These are phyloP conservation scores for Fraxinus excelsior DNA, from an alignment of 257 asterid genomes.

Conservation along the genomic window DNA sequence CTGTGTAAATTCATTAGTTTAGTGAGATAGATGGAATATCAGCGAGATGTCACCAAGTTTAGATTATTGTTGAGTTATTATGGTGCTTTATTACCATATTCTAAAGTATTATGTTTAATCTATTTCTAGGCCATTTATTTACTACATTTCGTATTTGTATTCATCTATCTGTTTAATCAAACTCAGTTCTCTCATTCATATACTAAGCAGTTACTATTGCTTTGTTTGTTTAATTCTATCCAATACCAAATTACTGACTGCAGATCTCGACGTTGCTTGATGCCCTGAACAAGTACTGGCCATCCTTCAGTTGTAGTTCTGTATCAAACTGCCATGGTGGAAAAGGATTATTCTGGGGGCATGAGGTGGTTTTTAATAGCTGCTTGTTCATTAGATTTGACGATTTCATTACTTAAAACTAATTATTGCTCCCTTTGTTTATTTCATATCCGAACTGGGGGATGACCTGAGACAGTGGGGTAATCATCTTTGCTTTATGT, in stretches of 20 bases:
- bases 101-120: background rate
- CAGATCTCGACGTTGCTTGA: slow-evolving; percentile 55
- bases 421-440: slow-evolving; percentile 38
- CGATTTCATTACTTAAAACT: slow-evolving; percentile 38
- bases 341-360: slow-evolving; percentile 90
- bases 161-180: background rate
- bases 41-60: background rate
- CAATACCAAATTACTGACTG: no score
- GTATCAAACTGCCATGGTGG: slow-evolving; percentile 74
- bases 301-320: slow-evolving; percentile 63
- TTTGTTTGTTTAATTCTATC: slow-evolving; percentile 2
- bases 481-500: slow-evolving; percentile 42
- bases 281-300: slow-evolving; percentile 73
- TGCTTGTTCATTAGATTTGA: slow-evolving; percentile 13
- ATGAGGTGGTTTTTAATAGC: slow-evolving; percentile 60
- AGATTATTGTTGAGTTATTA: background rate
- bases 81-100: background rate
- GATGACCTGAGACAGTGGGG: slow-evolving; percentile 74
- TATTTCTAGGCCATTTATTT: background rate
- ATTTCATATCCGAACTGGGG: slow-evolving; percentile 49
- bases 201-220: slow-evolving; percentile 2
- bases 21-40: slow-evolving; percentile 21
- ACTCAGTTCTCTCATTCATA: background rate
- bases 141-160: background rate
- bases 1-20: background rate